Evolutionary conservation across 169 alveolate genomes (phyloP).

Genomic region (Cryptosporidium bovis): DNA sequence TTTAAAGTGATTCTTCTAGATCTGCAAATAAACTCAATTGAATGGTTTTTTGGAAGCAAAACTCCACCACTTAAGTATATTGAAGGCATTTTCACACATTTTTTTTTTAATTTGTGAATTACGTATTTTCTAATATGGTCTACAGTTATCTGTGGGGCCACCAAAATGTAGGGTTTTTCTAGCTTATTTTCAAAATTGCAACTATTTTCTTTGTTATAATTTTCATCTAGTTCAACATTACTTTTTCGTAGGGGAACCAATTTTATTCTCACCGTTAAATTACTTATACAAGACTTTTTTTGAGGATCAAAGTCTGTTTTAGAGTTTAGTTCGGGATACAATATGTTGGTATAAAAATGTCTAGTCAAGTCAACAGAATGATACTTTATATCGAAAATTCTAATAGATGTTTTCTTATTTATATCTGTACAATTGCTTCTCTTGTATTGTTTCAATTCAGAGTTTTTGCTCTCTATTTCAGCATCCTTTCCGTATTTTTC

Average conservation of each 20-base stretch:
- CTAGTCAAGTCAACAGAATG: background rate
- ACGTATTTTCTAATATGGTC: conserved; percentile 43
- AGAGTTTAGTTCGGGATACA: conserved; percentile 8
- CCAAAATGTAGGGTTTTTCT: conserved; percentile 48
- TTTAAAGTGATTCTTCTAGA: conserved; percentile 43
- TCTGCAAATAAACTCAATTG: conserved; percentile 65
- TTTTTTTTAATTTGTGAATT: conserved; percentile 19
- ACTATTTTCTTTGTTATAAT: background rate
- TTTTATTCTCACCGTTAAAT: conserved; percentile 16
- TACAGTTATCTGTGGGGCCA: conserved; percentile 66
- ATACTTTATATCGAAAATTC: background rate
- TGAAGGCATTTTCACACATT: conserved; percentile 6
- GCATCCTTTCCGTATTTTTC: conserved; percentile 12
- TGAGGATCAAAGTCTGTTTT: background rate
- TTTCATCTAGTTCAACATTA: background rate
- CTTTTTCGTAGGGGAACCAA: background rate
- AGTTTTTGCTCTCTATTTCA: background rate
- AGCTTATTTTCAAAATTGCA: background rate
- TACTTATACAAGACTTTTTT: background rate
- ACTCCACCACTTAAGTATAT: conserved; percentile 33
- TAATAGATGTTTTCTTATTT: background rate
- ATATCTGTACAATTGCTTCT: background rate
- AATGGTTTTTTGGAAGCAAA: conserved; percentile 51
- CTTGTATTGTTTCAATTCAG: background rate
- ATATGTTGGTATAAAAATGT: conserved; percentile 14